phyloP scores from a whole-genome alignment of 352 stramenopile species.

The Globisporangium nagaii region DNA sequence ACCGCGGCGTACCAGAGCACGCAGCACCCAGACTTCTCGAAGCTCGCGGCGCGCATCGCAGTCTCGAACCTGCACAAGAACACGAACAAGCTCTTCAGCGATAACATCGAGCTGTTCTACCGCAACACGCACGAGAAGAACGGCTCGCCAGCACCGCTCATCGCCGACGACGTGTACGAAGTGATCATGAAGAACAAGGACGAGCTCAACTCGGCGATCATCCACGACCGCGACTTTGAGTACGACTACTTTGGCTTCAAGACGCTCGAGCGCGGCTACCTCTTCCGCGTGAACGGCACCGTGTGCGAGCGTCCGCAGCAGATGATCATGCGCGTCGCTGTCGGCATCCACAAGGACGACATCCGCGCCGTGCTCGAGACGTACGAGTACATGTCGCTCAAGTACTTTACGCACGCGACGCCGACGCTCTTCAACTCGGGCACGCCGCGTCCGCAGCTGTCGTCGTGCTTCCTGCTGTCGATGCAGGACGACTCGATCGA shows the following conservation, averaged over 20 bases:
- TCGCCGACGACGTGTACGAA: slow-evolving; percentile 94
- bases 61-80: slow-evolving; percentile 99
- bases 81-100: slow-evolving; percentile 94
- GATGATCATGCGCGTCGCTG: slow-evolving; percentile 97
- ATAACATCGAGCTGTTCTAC: slow-evolving; percentile 93
- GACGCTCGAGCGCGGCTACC: slow-evolving; percentile 96
- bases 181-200: slow-evolving; percentile 96
- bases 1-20: slow-evolving; percentile 96
- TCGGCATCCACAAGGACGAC: slow-evolving; percentile 98
- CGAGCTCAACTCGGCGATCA: slow-evolving; percentile 94
- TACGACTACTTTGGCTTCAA: slow-evolving; percentile 99
- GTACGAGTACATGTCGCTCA: slow-evolving; percentile 97
- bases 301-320: slow-evolving; percentile 98
- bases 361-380: slow-evolving; percentile 93
- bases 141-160: slow-evolving; percentile 86
- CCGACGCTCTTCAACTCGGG: slow-evolving; percentile 99
- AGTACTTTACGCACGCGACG: slow-evolving; percentile 98
- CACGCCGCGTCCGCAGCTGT: slow-evolving; percentile 97
- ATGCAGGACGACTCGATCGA: slow-evolving; percentile 99
- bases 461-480: slow-evolving; percentile 96
- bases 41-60: slow-evolving; percentile 96
- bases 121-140: slow-evolving; percentile 97
- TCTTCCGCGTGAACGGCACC: slow-evolving; percentile 94
- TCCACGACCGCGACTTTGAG: slow-evolving; percentile 98
- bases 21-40: slow-evolving; percentile 98